These are phyloP conservation scores for Cavenderia fasciculata DNA, from an alignment of 78 protist genomes.

Conservation along the genomic window DNA sequence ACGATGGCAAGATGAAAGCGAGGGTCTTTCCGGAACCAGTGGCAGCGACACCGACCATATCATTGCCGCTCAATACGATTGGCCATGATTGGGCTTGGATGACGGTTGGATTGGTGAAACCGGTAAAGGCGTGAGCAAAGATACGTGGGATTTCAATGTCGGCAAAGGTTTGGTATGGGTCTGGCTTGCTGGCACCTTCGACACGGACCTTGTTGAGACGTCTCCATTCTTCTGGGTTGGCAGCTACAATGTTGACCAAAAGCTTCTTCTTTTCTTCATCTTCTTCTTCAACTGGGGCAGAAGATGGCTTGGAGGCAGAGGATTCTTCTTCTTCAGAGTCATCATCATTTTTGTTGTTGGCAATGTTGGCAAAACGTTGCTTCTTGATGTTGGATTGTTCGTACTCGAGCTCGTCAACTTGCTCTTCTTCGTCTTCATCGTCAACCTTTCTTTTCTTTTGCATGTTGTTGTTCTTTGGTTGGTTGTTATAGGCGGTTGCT, in stretches of 20 bases:
- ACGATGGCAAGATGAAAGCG: conserved; percentile 95
- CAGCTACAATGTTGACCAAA: background rate
- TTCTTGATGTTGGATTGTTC: conserved; percentile 23
- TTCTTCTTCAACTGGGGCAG: background rate
- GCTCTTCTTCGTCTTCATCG: conserved; percentile 9
- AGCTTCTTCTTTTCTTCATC: background rate
- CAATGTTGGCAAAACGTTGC: background rate
- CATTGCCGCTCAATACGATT: conserved; percentile 40
- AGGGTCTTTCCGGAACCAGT: conserved; percentile 99
- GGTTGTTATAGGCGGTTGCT: too few species aligned
- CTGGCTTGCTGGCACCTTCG: conserved; percentile 40
- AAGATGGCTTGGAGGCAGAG: background rate
- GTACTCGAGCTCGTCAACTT: background rate
- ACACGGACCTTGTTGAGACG: conserved; percentile 27
- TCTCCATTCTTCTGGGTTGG: conserved; percentile 54
- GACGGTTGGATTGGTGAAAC: conserved; percentile 77
- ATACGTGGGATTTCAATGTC: conserved; percentile 57
- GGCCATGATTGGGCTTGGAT: conserved; percentile 83
- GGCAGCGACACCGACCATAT: conserved; percentile 83
- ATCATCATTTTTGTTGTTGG: background rate
- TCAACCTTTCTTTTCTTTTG: conserved; percentile 17
- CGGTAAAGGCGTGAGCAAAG: conserved; percentile 31
- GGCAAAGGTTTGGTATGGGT: conserved; percentile 56
- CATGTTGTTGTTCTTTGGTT: too few species aligned
- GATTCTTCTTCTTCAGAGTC: background rate